Conservation (phyloP, 768 basidiomycete species). For the Lentinus brumalis region DNA sequence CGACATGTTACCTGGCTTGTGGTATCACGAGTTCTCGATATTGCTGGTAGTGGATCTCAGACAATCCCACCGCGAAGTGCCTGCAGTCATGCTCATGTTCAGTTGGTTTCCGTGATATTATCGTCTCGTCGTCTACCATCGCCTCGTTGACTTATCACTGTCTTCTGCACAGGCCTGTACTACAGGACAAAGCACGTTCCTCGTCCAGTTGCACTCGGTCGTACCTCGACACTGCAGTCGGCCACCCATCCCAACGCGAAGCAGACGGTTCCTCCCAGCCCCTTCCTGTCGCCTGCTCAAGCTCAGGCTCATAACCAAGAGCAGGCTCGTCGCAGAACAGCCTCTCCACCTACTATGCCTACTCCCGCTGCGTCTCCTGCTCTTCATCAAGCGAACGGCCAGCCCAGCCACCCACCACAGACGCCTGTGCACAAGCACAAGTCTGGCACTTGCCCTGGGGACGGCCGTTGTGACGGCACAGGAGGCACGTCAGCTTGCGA, state of each 20-base stretch:
- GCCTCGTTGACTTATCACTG: constrained; percentile 34
- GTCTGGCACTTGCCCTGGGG: constrained; percentile 91
- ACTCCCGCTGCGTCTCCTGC: constrained; percentile 28
- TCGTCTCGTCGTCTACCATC: constrained; percentile 25
- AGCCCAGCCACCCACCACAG: constrained; percentile 1
- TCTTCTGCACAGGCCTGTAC: constrained; percentile 66
- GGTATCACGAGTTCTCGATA: constrained; percentile 12
- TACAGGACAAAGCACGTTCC: constrained; percentile 81
- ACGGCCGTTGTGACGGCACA: constrained; percentile 96
- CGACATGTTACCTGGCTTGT: neutral
- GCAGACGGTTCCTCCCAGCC: constrained; percentile 29
- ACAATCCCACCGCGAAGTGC: constrained; percentile 18
- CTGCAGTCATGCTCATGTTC: constrained; percentile 24
- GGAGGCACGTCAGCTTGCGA: constrained; percentile 92
- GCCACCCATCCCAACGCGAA: constrained; percentile 34
- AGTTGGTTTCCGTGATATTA: constrained; percentile 23
- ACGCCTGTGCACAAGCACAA: constrained; percentile 18
- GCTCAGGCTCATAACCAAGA: constrained; percentile 13
- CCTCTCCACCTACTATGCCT: constrained; percentile 25
- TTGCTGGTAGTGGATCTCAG: constrained; percentile 9
- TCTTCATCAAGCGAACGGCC: constrained; percentile 21
- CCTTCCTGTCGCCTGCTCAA: constrained; percentile 11
- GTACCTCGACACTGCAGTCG: constrained; percentile 26
- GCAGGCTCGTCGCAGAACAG: constrained; percentile 17
- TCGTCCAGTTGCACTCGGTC: constrained; percentile 62